These are phyloP conservation scores for Rhamnella rubrinervis DNA, from an alignment of 331 rosid genomes.

Conservation along the genomic window DNA sequence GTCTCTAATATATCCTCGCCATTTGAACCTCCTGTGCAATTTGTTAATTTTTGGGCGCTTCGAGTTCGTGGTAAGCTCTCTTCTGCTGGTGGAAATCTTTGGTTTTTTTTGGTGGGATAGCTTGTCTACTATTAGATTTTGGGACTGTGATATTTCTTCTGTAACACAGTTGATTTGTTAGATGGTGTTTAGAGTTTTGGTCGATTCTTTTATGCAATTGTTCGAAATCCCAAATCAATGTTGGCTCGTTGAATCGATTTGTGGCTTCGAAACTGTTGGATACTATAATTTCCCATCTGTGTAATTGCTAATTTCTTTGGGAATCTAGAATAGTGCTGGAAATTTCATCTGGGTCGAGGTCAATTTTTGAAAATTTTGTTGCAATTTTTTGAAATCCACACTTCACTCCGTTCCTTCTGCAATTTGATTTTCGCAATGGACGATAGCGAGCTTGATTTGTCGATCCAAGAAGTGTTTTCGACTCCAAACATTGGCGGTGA, in stretches of 20 bases:
- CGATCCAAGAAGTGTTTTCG: conserved; percentile 69
- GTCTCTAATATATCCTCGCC: too few relatives aligned
- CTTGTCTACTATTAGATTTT: not conserved
- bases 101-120: not conserved
- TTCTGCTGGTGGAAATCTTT: not conserved
- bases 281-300: conserved; percentile 3
- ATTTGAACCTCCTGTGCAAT: not conserved
- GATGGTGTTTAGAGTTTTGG: conserved; percentile 7
- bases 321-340: not conserved
- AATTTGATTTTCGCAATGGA: conserved; percentile 48
- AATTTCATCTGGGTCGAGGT: conserved; percentile 6
- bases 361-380: conserved; percentile 1
- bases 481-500: conserved; percentile 64
- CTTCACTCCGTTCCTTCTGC: conserved; percentile 11
- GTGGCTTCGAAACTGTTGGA: conserved; percentile 1
- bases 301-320: conserved; percentile 4
- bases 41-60: not conserved
- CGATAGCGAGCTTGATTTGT: conserved; percentile 87
- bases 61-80: conserved; percentile 5
- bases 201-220: not conserved
- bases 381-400: conserved; percentile 8
- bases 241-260: not conserved
- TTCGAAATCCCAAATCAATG: not conserved
- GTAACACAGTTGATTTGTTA: not conserved
- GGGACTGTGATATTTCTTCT: not conserved